Base-by-base conservation (phyloP, 768 basidiomycete genomes). In the Mycena epipterygia region DNA sequence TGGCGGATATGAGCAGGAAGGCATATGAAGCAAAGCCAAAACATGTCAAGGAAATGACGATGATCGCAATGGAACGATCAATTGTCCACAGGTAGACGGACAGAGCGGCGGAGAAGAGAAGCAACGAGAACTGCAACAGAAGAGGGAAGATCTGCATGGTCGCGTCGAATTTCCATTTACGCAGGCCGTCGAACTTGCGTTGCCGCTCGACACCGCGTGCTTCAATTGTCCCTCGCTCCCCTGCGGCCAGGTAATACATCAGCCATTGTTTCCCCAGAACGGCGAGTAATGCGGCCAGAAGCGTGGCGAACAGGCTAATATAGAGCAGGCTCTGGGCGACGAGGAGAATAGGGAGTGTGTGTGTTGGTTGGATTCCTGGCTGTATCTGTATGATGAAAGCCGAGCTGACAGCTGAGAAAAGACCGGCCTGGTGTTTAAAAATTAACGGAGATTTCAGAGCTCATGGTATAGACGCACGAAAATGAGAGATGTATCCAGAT, bases 201-300 rank as follows among this genome's bases (percentile, higher is more conserved):
- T 64, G 63, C 14, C 51, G 49, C 16, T 52, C 39, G 13, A 64
- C 8, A n/a, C 64, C 51, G 9, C 64, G 64, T 14, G n/a, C 49
- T 29, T 64, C 53, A 7, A 55, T 41, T 3, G 63, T 63, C 7
- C 61, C 61, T 37, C 51, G 25, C 3, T 51, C 51, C 6, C 48
- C 61, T 7, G 61, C 61, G 1, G 61, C 42, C 8, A 23, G 30
- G 25, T 63, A 63, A 32, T 51, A 41, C 48, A 63, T 52, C 13
- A 63, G 25, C 61, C 61, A 63, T n/a, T 63, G 61, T n/a, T 63
- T 63, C 21, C 61, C 61, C 3, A 63, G 33, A 7, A 63, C 61
- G 9, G 61, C 61, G 30, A 63, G 33, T 1, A 63, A 37, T 25
- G 61, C 46, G 32, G 60, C 46, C 1, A 51, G 23, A 8, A 62